Base-by-base conservation (phyloP, 78 protist genomes). In the Capsaspora owczarzaki region DNA sequence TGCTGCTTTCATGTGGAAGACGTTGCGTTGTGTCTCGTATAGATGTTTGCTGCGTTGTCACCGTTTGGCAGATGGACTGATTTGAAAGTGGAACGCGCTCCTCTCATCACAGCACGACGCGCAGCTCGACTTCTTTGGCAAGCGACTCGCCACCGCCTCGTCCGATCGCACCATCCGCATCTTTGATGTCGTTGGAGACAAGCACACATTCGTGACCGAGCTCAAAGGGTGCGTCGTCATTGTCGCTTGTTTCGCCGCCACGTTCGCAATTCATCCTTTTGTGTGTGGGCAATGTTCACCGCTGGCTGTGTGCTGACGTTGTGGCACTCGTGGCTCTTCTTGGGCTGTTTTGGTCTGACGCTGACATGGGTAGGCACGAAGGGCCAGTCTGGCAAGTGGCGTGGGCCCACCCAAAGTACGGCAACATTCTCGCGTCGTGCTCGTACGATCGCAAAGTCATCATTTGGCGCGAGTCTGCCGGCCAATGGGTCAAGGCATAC, bases 361-460 rank as follows among this genome's bases (percentile, higher is more conserved):
- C n/a, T 38, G 31, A 3, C 47, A 22, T 29, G 33, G 2, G 3
- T 23, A 87, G 96, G 43, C 99, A 97, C 43, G 89, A 91, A 16
- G 99, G 99, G 0, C 98, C 99, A 29, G 98, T 97, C 41, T 97
- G 99, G 99, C 94, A 85, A 72, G 95, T 95, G 25, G 87, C 96
- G 1, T 97, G 99, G 99, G 98, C 97, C 1, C 98, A 95, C 79
- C 99, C 99, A 42, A 82, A 92, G 83, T 96, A 88, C 63, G 99
- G 99, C 42, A 85, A 38, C 82, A 53, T 96, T n/a, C 83, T 97
- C 27, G 99, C 98, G 8, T 89, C 98, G 40, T 92, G 98, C 79
- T 86, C 95, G 23, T 93, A 95, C 78, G 99, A 97, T 81, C 44
- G 91, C n/a, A 88, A 83, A 43, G 96, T 96, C 25, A 79, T 93